Conservation (phyloP, 1,284 basidiomycete species). For the Microbotryum saponariae region DNA sequence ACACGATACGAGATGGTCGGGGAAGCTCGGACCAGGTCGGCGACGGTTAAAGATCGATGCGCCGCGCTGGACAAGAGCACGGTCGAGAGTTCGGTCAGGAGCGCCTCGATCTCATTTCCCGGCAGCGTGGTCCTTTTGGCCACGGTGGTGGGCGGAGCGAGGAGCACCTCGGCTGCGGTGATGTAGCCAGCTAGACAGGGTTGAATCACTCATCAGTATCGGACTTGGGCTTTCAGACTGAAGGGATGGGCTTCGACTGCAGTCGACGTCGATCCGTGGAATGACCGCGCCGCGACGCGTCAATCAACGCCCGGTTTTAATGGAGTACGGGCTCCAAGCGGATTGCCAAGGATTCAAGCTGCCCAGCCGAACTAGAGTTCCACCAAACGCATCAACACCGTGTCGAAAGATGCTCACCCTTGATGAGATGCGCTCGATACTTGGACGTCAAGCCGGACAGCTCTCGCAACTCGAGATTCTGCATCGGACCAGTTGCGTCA, state of each 20-base stretch:
- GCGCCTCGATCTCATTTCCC: not conserved
- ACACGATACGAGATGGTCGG: not conserved
- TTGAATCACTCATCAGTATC: not conserved
- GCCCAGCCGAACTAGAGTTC: too few relatives aligned
- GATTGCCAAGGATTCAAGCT: not conserved
- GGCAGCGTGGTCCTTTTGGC: slow-evolving; percentile 9
- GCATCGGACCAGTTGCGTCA: slow-evolving; percentile 1
- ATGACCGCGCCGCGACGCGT: too few relatives aligned
- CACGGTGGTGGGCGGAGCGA: slow-evolving; percentile 10
- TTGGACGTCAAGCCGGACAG: slow-evolving; percentile 7
- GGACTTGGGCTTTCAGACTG: not conserved
- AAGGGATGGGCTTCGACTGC: too few relatives aligned
- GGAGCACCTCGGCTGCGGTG: slow-evolving; percentile 25
- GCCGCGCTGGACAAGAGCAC: not conserved
- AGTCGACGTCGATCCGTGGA: not conserved
- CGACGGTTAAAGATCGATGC: not conserved
- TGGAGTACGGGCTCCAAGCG: not conserved
- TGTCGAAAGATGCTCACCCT: slow-evolving; percentile 1
- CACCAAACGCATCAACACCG: too few relatives aligned
- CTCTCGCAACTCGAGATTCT: slow-evolving; percentile 11
- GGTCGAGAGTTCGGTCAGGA: slow-evolving; percentile 14
- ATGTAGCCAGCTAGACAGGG: slow-evolving; percentile 14
- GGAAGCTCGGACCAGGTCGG: not conserved
- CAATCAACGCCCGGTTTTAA: too few relatives aligned
- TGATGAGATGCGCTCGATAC: slow-evolving; percentile 8